A percentile compares a stretch with the other conserved stretches of the same genome.
phyloP scores from a whole-genome alignment of 1,284 basidiomycete species.

The Cutaneotrichosporon dermatis region DNA sequence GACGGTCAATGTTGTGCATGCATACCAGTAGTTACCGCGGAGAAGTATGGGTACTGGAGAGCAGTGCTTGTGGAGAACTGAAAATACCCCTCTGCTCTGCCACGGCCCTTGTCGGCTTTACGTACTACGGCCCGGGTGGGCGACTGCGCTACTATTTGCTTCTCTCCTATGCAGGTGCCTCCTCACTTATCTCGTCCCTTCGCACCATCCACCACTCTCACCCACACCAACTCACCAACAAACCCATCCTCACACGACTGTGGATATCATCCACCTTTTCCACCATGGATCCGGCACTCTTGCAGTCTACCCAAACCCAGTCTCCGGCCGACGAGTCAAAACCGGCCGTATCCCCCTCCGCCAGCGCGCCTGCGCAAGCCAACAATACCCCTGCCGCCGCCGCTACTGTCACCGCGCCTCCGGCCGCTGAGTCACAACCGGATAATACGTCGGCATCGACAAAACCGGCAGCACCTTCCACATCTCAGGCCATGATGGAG shows the following conservation, averaged over 20 bases:
- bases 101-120: no score
- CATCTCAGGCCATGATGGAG: constrained; percentile 8
- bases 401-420: neutral
- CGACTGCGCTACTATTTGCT: no score
- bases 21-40: no score
- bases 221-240: neutral
- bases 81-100: no score
- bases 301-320: constrained; percentile 6
- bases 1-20: no score
- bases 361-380: neutral
- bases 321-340: constrained; percentile 10
- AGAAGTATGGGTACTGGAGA: no score
- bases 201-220: neutral
- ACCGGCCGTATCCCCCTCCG: constrained; percentile 1
- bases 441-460: neutral
- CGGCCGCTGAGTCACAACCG: neutral
- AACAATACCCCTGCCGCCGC: neutral
- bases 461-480: no score
- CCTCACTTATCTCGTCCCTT: no score
- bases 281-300: constrained; percentile 19
- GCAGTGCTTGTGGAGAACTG: no score
- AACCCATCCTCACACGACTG: neutral
- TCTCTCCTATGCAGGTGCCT: no score
- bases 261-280: neutral
- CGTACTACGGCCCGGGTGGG: no score